These are phyloP conservation scores for Fusarium incarnatum DNA, from an alignment of 2,329 filamentous ascomycete genomes.

Conservation along the genomic window DNA sequence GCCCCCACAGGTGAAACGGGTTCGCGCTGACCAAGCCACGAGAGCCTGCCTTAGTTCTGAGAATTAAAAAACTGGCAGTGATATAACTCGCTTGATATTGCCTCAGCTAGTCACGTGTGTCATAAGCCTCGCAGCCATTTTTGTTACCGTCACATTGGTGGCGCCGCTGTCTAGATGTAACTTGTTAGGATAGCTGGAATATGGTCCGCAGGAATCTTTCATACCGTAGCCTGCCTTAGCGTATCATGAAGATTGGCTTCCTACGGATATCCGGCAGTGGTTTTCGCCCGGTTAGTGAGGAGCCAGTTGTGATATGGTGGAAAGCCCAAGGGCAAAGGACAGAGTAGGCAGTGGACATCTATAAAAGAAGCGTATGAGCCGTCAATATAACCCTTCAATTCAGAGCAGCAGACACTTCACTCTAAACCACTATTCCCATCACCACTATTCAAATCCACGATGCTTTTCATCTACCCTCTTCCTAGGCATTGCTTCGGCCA, in stretches of 20 bases:
- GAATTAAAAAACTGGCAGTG: neutral
- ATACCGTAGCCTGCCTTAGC: neutral
- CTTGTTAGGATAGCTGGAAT: neutral
- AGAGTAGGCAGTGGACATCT: neutral
- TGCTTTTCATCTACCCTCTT: neutral
- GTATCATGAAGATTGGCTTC: neutral
- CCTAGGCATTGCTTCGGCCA: neutral
- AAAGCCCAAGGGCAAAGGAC: neutral
- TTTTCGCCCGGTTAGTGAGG: neutral
- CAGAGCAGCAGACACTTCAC: neutral
- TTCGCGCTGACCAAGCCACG: neutral
- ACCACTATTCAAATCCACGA: neutral
- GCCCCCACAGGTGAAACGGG: no score
- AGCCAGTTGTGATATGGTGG: no score
- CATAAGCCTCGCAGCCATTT: neutral
- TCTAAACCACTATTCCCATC: neutral
- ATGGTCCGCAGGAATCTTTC: neutral
- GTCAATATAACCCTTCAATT: accelerated
- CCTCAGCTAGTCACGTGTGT: neutral
- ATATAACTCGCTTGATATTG: neutral
- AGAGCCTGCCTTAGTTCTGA: neutral
- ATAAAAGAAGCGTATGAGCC: neutral
- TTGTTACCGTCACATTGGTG: neutral
- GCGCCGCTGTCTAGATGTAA: no score
- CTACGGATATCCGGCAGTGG: accelerated